A percentile compares a stretch with the other conserved stretches of the same genome.
These are phyloP conservation scores for Suhomyces tanzawaensis DNA, from an alignment of 805 yeast species.

Conservation along the genomic window DNA sequence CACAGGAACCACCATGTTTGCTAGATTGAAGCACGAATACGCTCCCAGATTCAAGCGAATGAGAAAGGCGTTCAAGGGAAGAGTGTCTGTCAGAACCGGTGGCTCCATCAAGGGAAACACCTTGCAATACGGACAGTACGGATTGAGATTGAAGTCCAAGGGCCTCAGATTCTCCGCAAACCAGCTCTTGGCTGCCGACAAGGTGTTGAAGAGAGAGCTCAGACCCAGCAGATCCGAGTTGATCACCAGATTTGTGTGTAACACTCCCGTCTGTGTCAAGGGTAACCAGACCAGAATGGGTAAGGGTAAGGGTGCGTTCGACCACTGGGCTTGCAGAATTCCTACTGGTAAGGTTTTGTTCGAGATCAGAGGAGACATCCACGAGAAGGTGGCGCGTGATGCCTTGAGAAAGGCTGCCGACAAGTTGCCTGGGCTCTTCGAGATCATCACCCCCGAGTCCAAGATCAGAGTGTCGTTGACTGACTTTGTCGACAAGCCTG, in stretches of 20 bases:
- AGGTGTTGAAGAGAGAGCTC: slow-evolving; percentile 76
- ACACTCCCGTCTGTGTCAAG: slow-evolving; percentile 88
- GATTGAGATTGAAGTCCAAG: slow-evolving; percentile 82
- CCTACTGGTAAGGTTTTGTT: slow-evolving; percentile 93
- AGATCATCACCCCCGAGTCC: slow-evolving; percentile 66
- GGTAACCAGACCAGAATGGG: slow-evolving; percentile 99
- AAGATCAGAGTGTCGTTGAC: slow-evolving; percentile 72
- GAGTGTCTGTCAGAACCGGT: slow-evolving; percentile 92
- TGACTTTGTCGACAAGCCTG: slow-evolving; percentile 47
- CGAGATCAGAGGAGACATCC: slow-evolving; percentile 79
- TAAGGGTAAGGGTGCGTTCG: slow-evolving; percentile 97
- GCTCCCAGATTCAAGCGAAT: slow-evolving; percentile 73
- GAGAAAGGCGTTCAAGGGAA: slow-evolving; percentile 85
- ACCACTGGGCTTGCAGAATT: slow-evolving; percentile 94
- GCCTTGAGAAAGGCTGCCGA: slow-evolving; percentile 87
- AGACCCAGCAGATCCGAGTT: slow-evolving; percentile 75
- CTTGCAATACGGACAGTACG: slow-evolving; percentile 77
- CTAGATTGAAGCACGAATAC: slow-evolving; percentile 61
- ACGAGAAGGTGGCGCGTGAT: slow-evolving; percentile 86
- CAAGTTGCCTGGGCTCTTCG: slow-evolving; percentile 90
- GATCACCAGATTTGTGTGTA: slow-evolving; percentile 78
- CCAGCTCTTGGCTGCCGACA: slow-evolving; percentile 89
- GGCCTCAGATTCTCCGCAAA: slow-evolving; percentile 84
- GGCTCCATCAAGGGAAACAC: slow-evolving; percentile 90
- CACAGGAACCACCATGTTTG: slow-evolving; percentile 7